Percentiles rank a stretch among this genome's conserved stretches.
Evolutionary conservation across 2,329 filamentous ascomycete genomes (phyloP).

Genomic region (Pseudogymnoascus pannorum): DNA sequence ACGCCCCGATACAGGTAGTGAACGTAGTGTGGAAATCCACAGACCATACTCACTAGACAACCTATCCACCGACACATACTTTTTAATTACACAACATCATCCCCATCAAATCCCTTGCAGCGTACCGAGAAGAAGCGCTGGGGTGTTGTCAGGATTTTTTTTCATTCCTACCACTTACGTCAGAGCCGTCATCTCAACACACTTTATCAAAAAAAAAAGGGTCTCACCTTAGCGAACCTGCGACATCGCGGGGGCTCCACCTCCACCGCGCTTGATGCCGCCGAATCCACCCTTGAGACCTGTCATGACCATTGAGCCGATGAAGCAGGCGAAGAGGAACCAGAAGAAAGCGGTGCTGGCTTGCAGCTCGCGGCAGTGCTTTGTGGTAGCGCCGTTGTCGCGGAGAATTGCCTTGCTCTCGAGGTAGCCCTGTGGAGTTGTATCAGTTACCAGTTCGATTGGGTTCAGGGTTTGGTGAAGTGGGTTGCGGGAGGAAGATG

Average conservation of each 20-base stretch:
- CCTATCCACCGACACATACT: slow-evolving; percentile 5
- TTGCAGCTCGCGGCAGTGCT: slow-evolving; percentile 69
- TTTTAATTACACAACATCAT: neutral
- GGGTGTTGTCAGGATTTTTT: neutral
- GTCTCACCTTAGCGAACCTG: slow-evolving; percentile 33
- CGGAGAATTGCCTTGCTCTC: slow-evolving; percentile 52
- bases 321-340: slow-evolving; percentile 64
- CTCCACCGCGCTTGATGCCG: slow-evolving; percentile 36
- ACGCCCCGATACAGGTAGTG: neutral
- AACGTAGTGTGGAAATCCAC: neutral
- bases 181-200: neutral
- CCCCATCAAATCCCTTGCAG: neutral
- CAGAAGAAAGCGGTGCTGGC: slow-evolving; percentile 69
- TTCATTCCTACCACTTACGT: neutral
- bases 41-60: slow-evolving; percentile 5
- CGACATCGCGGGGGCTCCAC: slow-evolving; percentile 42
- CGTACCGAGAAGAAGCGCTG: neutral
- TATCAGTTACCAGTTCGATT: neutral
- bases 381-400: slow-evolving; percentile 46
- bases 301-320: slow-evolving; percentile 48
- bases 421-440: slow-evolving; percentile 37
- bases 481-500: neutral
- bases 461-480: neutral
- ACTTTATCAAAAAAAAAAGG: too few species aligned
- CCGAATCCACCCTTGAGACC: slow-evolving; percentile 29